Conservation (phyloP, 257 asterid genomes). For the Knoxia roxburghii region DNA sequence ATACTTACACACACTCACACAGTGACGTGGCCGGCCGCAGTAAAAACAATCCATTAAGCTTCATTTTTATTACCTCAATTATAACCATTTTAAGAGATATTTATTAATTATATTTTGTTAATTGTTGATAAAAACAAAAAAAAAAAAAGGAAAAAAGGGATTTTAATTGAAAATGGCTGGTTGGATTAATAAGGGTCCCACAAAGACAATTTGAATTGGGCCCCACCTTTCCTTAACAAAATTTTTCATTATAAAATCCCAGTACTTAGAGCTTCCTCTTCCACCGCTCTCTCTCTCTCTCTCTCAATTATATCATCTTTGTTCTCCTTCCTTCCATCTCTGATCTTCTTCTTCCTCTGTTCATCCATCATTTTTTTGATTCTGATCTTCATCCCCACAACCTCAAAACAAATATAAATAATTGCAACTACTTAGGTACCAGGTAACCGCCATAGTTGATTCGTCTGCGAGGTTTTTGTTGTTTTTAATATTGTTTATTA, state of each 20-base stretch:
- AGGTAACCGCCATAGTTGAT: background rate
- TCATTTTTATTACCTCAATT: no score
- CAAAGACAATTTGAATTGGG: no score
- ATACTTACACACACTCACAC: background rate
- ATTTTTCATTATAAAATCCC: conserved; percentile 25
- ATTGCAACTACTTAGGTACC: background rate
- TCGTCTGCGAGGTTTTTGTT: background rate
- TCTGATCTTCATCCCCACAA: background rate
- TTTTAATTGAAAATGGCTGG: no score
- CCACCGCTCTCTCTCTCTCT: background rate
- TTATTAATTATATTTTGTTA: no score
- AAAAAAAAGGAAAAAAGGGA: no score
- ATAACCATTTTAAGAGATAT: no score
- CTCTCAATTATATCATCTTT: conserved; percentile 15
- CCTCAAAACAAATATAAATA: background rate
- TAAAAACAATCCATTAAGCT: background rate
- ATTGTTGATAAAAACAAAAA: no score
- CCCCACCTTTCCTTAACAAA: no score
- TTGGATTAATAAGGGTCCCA: no score
- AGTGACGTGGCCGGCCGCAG: conserved; percentile 5
- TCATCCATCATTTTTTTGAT: background rate
- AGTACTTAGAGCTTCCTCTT: no score
- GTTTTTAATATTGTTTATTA: background rate
- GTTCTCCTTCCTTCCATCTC: background rate
- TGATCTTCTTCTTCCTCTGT: conserved; percentile 1